Evolutionary conservation across 495 filamentous ascomycete species (phyloP).

Genomic region (Aspergillus conjunctus): DNA sequence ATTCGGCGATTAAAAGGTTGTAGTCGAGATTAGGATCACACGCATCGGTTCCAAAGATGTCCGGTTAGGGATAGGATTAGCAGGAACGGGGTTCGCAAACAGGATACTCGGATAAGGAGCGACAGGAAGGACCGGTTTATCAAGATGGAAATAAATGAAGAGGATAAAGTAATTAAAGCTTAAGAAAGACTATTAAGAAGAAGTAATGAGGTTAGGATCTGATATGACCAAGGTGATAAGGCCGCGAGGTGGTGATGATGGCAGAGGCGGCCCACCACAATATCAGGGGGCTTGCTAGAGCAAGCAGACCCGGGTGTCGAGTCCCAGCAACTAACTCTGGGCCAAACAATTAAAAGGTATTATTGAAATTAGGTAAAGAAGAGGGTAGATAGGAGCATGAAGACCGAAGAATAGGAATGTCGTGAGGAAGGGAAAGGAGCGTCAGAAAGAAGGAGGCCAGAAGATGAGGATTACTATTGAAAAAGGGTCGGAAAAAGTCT

Average conservation of each 20-base stretch:
- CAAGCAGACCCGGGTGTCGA: background rate
- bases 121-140: background rate
- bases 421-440: constrained; percentile 4
- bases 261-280: constrained; percentile 14
- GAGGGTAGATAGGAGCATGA: constrained; percentile 9
- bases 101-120: background rate
- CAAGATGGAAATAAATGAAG: constrained; percentile 2
- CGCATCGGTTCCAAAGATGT: constrained; percentile 17
- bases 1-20: constrained; percentile 7
- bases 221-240: constrained; percentile 5
- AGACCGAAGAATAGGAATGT: constrained; percentile 1
- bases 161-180: background rate
- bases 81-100: background rate
- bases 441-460: constrained; percentile 8
- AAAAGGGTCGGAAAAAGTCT: constrained; percentile 15
- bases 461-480: constrained; percentile 9
- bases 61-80: background rate
- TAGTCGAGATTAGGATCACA: background rate
- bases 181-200: background rate
- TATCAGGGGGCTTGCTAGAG: constrained; percentile 13
- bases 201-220: background rate
- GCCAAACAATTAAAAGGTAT: constrained; percentile 4
- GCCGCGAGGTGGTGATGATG: constrained; percentile 11
- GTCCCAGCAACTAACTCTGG: background rate
- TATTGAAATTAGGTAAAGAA: background rate